Evolutionary conservation across 2,329 filamentous ascomycete species (phyloP).

Genomic region (Colletotrichum salicis): DNA sequence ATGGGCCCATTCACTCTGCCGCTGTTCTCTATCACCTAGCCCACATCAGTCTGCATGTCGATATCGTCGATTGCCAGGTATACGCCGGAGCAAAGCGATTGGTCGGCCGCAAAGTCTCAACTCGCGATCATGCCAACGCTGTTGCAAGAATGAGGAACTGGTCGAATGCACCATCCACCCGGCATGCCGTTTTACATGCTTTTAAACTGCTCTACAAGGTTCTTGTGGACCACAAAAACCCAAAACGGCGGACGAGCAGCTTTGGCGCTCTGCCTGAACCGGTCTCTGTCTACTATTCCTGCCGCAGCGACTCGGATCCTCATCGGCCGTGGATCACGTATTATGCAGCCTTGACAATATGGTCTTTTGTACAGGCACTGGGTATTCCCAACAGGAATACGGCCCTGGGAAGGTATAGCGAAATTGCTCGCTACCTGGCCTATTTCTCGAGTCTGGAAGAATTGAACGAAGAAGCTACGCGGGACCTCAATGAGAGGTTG

Average conservation of each 20-base stretch:
- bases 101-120: conserved; percentile 81
- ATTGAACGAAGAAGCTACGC: conserved; percentile 73
- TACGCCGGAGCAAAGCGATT: conserved; percentile 83
- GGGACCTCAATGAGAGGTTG: conserved; percentile 69
- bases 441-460: conserved; percentile 77
- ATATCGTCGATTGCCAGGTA: conserved; percentile 90
- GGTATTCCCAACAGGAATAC: conserved; percentile 51
- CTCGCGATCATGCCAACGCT: conserved; percentile 78
- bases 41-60: conserved; percentile 88
- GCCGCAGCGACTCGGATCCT: conserved; percentile 81
- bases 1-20: conserved; percentile 78
- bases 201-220: conserved; percentile 84
- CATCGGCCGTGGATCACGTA: conserved; percentile 93
- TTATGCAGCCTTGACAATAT: conserved; percentile 85
- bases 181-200: conserved; percentile 86
- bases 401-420: conserved; percentile 41
- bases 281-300: conserved; percentile 69
- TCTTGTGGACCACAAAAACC: conserved; percentile 65
- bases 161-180: conserved; percentile 78
- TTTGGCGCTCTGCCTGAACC: conserved; percentile 41
- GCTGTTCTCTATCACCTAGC: conserved; percentile 86
- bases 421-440: conserved; percentile 58
- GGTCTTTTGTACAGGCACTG: conserved; percentile 85
- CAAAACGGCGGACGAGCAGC: conserved; percentile 39
- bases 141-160: conserved; percentile 81